Evolutionary conservation across 2,329 filamentous ascomycete species (phyloP), one percentile per base, ranked within the genome.

Genomic region (Colletotrichum echinochloae): DNA sequence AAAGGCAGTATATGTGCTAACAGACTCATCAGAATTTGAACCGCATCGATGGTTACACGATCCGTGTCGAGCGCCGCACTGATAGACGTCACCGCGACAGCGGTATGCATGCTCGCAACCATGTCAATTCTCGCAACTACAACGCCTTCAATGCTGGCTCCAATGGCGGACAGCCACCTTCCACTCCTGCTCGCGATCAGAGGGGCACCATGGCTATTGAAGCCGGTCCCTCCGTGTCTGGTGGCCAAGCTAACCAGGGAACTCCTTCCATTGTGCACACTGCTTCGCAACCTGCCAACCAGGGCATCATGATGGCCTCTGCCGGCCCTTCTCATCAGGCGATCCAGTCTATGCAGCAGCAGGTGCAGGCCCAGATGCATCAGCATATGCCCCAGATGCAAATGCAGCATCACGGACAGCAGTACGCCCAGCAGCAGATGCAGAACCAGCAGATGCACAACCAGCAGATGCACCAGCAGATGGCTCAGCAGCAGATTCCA

Each of bases 51-150:
- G 80, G 77, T 6, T 72, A 72, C 57, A 67, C 75, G 30, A 74
- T 84, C 41, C 78, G 81, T 4, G 81, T 83, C 2, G 81, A 83
- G 63, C 79, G 80, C 30, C 68, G 68, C 49, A 68, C 59, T 11
- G 65, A 71, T 35, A 60, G 46, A 30, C 65, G 65, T 55, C 67
- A 64, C 48, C 41, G 57, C 39, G 57, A 55, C 20, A 44, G 59
- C 20, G 18, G 23, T 3, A 52, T 52, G 28, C 52, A 33, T 16
- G 20, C n/a, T 26, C 52, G 52, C 52, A 23, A n/a, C 30, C 51
- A 55, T 9, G 20, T 30, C 51, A 35, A 35, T 23, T 20, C 12
- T 11, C n/a, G 23, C 51, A 39, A 26, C 52, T 55, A 39, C 33
- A 39, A 56, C 18, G 54, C 12, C 37, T 55, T 54, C 46, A 60